A percentile compares a stretch with the other conserved stretches of the same genome.
Evolutionary conservation across 345 rosid genomes (phyloP).

Genomic region (Litchi chinensis): DNA sequence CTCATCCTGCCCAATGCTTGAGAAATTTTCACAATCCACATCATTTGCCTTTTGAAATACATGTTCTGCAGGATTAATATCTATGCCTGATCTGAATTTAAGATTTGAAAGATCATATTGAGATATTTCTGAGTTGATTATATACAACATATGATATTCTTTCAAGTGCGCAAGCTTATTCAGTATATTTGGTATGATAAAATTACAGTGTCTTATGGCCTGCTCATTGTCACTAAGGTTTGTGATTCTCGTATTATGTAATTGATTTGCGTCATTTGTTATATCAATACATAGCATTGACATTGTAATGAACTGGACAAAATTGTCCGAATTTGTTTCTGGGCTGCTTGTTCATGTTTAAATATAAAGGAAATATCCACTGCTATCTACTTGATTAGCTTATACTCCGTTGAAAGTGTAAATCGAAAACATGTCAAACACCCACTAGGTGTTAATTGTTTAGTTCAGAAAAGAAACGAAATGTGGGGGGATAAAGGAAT

Average conservation of each 20-base stretch:
- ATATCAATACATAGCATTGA: no score
- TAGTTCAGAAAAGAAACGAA: background rate
- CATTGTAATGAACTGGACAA: background rate
- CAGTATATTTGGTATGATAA: background rate
- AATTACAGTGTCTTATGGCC: background rate
- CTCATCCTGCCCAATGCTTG: background rate
- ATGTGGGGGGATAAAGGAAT: background rate
- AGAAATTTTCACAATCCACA: background rate
- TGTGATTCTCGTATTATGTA: no score
- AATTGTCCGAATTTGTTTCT: background rate
- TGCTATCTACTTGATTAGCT: no score
- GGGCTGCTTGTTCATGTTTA: background rate
- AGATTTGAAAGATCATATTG: constrained; percentile 82
- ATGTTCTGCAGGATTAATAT: constrained; percentile 68
- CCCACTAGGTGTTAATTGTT: background rate
- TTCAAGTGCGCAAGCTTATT: background rate
- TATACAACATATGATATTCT: constrained; percentile 40
- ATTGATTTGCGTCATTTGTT: no score
- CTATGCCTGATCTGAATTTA: constrained; percentile 78
- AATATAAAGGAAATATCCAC: background rate
- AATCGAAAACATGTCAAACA: background rate
- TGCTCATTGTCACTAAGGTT: no score
- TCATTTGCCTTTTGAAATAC: background rate
- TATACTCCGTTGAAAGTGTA: background rate
- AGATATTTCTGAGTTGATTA: constrained; percentile 57